Base-by-base conservation (phyloP, 1,139 yeast species). In the Yamadazyma dushanensis region DNA sequence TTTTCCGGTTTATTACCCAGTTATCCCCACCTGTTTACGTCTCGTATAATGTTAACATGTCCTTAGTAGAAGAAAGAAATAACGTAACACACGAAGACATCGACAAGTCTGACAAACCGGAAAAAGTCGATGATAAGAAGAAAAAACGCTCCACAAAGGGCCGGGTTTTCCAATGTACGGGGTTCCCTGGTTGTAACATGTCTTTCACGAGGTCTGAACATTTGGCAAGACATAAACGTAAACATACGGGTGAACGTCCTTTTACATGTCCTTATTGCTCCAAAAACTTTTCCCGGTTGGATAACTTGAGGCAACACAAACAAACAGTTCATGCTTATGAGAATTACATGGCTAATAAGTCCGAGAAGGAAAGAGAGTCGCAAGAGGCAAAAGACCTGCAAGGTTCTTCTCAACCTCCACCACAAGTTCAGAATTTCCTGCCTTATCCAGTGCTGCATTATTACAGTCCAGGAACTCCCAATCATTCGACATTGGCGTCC, bases 181-280 rank as follows among this genome's bases (percentile, higher is more conserved):
- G 96, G 4, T 89, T 77, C 56, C 89, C 90, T 11, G 90, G 85
- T 45, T 89, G 97, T 59, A 70, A 66, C 39, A 90, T 89, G 96
- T 77, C 90, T 9, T 90, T 89, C 57, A 86, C 95, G 2, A 65
- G 96, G 41, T 80, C 88, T 13, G 97, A 90, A 56, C 97, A 90
- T 59, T 70, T 90, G 49, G 96, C 96, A 2, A 73, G 97, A 43
- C 97, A 89, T 63, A 84, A 88, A 36, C 68, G 97, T 35, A 90
- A 89, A 54, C 97, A 89, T 57, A 89, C 97, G 1, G 97, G 97
- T 29, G 97, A 90, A 59, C 71, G 96, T 38, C 97, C 97, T 1
- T 90, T 88, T 57, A 80, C 87, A 38, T 90, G 97, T 59, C 85
- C 85, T 34, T 78, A 73, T 51, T 90, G 97, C 59, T 71, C 80